A percentile compares a stretch with the other conserved stretches of the same genome.
Evolutionary conservation across 192 early-diverging fungal genomes (phyloP).

Genomic region (Neocallimastix lanati): DNA sequence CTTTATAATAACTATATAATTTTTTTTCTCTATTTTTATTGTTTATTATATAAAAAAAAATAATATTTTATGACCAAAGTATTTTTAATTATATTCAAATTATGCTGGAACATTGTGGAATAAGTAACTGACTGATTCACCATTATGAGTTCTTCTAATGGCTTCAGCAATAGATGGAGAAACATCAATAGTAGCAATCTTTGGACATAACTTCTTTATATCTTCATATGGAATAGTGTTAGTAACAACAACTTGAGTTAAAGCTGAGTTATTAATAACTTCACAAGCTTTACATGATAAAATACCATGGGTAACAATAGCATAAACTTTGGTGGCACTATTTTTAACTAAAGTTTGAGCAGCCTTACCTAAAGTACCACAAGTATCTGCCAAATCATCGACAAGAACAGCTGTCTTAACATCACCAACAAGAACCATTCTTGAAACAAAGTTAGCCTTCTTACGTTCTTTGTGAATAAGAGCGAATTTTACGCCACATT

Average conservation of each 20-base stretch:
- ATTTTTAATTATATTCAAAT: background rate
- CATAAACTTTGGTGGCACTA: constrained; percentile 82
- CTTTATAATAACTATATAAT: too few relatives aligned
- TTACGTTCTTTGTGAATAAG: constrained; percentile 94
- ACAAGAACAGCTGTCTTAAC: background rate
- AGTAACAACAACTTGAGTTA: constrained; percentile 62
- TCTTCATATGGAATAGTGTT: constrained; percentile 69
- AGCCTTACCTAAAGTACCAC: constrained; percentile 72
- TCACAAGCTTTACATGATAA: constrained; percentile 80
- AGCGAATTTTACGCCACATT: constrained; percentile 96
- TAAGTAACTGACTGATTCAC: constrained; percentile 46
- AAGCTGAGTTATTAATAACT: constrained; percentile 55
- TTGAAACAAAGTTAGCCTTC: constrained; percentile 59
- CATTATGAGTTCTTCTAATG: constrained; percentile 51
- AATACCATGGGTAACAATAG: constrained; percentile 79
- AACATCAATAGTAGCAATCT: constrained; percentile 66
- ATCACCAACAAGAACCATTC: constrained; percentile 9
- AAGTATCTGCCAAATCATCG: constrained; percentile 89
- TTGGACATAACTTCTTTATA: constrained; percentile 56
- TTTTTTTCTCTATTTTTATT: too few relatives aligned
- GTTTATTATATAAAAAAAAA: too few relatives aligned
- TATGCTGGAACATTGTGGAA: constrained; percentile 15
- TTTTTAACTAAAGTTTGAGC: constrained; percentile 73
- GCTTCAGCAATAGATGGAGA: constrained; percentile 57
- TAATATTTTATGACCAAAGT: too few relatives aligned